Base-by-base conservation (phyloP, 257 asterid genomes). In the Penstemon barbatus region DNA sequence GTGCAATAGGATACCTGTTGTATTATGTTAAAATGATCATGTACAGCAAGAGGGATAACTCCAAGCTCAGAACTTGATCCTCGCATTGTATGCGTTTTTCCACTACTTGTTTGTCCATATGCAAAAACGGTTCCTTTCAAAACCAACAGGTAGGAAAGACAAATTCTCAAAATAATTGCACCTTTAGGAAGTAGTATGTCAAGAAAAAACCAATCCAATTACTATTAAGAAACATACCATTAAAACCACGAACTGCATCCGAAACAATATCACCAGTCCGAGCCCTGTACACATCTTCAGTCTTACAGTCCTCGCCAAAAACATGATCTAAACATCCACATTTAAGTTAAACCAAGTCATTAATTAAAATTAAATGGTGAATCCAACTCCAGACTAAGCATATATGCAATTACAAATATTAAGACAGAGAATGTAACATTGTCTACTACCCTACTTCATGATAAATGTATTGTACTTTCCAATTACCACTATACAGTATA, bases 31-130 rank as follows among this genome's bases (percentile, higher is more conserved):
- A 92, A 92, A 67, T 90, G 85, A 64, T 92, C 97, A 4, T 73
- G 83, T 25, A 92, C 90, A 48, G 98, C 88, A 37, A 90, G 87
- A 12, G 97, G 96, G 54, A 92, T 92, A 46, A 92, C 93, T 85
- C 98, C 98, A 55, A 89, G 97, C 78, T 92, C 97, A n/a, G 74
- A 75, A 65, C 66, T 71, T 61, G 96, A 86, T 67, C 98, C 98
- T 38, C 98, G 92, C 98, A 92, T 92, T 2, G 98, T 92, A 73
- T 90, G 89, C 4, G 98, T 92, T 72, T 92, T 92, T 40, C 98
- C 98, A 74, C 97, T 92, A 66, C 96, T 92, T 55, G 98, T 92
- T 81, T 92, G 98, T 61, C 98, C 98, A 84, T 92, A 92, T 54
- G 98, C 98, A 84, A 92, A 92, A 39, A 92, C 98, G 52, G 97